Evolutionary conservation across 176 grass and related monocot genomes (phyloP).

Genomic region (Microstegium vimineum): DNA sequence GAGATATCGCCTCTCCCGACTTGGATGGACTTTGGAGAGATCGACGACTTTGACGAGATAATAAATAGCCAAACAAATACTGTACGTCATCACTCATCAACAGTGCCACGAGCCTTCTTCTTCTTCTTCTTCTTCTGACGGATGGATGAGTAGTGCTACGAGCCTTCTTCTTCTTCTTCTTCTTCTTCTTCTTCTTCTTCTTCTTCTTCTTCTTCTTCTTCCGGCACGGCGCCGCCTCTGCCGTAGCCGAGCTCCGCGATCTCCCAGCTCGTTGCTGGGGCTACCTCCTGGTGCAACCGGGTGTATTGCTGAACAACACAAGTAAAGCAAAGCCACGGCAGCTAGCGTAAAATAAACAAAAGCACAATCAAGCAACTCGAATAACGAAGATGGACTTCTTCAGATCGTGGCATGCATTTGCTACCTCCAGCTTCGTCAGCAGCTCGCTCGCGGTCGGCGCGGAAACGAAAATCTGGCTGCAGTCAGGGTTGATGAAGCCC

Average conservation of each 20-base stretch:
- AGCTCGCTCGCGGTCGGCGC: conserved; percentile 59
- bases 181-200: background rate
- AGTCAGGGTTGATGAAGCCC: conserved; percentile 77
- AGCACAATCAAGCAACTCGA: background rate
- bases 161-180: background rate
- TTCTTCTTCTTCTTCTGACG: no score
- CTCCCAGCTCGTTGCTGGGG: conserved; percentile 63
- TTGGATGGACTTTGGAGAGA: background rate
- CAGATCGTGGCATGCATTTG: no score
- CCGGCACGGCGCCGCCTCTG: no score
- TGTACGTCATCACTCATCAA: background rate
- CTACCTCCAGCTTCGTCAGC: conserved; percentile 81
- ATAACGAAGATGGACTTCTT: background rate
- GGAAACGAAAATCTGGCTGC: conserved; percentile 56
- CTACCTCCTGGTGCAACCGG: conserved; percentile 59
- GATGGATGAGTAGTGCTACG: background rate
- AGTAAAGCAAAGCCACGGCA: background rate
- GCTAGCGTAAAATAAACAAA: no score
- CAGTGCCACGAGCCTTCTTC: background rate
- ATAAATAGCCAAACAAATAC: background rate
- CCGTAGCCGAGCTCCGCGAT: conserved; percentile 54
- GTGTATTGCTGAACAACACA: conserved; percentile 46
- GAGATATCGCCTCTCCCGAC: background rate
- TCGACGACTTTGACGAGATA: background rate
- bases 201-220: background rate